Evolutionary conservation across 2,329 filamentous ascomycete genomes (phyloP).

Genomic region (Dothideomycetes sp.): DNA sequence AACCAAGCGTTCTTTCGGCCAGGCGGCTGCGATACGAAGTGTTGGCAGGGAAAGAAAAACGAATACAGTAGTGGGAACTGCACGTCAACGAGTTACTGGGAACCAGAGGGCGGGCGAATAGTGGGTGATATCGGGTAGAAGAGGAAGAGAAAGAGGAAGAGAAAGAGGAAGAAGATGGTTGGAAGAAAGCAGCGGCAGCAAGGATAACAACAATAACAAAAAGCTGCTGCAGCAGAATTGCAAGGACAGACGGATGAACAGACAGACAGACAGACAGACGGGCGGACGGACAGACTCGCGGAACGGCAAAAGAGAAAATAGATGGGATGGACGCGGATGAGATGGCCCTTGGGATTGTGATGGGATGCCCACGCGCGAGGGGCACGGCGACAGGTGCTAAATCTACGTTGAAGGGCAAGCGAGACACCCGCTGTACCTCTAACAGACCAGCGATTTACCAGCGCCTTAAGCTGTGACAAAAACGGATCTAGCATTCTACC

Average conservation of each 20-base stretch:
- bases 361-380: constrained; percentile 10
- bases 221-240: neutral
- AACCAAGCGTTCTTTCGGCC: constrained; percentile 6
- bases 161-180: neutral
- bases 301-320: constrained; percentile 1
- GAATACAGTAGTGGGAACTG: neutral
- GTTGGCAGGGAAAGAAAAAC: constrained; percentile 7
- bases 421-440: constrained; percentile 7
- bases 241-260: neutral
- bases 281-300: constrained; percentile 4
- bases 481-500: constrained; percentile 13
- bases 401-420: constrained; percentile 10
- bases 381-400: constrained; percentile 11
- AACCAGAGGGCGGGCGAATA: no score
- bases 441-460: no score
- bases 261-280: no score
- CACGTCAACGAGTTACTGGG: neutral
- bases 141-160: no score
- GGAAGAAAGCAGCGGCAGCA: neutral
- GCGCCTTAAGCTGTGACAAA: constrained; percentile 14
- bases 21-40: neutral
- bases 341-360: constrained; percentile 7
- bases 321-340: no score
- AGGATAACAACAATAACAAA: no score
- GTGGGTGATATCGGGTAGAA: no score